phyloP scores from a whole-genome alignment of 2,329 filamentous ascomycete genomes.

The Fusarium chuoi region DNA sequence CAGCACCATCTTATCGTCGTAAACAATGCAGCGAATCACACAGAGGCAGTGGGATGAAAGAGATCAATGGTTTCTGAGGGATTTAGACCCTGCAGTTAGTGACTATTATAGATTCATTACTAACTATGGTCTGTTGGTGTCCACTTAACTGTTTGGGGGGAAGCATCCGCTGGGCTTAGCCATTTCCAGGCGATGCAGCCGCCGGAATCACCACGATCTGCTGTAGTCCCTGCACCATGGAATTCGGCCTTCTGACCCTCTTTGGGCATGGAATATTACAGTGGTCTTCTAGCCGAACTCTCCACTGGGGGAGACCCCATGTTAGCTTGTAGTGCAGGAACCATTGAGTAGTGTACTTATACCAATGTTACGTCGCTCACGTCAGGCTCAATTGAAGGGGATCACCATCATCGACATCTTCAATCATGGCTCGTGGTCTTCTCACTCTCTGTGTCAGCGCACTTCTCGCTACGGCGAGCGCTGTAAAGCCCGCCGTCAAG shows the following conservation, averaged over 20 bases:
- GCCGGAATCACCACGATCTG: background rate
- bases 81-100: background rate
- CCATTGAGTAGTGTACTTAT: background rate
- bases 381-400: background rate
- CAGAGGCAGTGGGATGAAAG: background rate
- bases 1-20: background rate
- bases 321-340: background rate
- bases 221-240: background rate
- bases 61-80: background rate
- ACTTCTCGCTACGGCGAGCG: slow-evolving; percentile 14
- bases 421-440: slow-evolving; percentile 30
- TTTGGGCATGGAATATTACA: background rate
- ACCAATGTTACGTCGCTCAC: background rate
- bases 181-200: slow-evolving; percentile 7
- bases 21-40: background rate
- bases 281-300: background rate
- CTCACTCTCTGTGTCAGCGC: slow-evolving; percentile 26
- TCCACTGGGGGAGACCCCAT: background rate
- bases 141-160: slow-evolving; percentile 1
- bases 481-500: background rate
- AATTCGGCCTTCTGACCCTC: background rate
- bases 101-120: background rate
- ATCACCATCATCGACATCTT: background rate
- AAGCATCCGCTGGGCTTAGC: background rate
- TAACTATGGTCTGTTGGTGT: background rate